Evolutionary conservation across 441 rosid genomes (phyloP), one percentile per base, ranked within the genome.

Genomic region (Croton setiger): DNA sequence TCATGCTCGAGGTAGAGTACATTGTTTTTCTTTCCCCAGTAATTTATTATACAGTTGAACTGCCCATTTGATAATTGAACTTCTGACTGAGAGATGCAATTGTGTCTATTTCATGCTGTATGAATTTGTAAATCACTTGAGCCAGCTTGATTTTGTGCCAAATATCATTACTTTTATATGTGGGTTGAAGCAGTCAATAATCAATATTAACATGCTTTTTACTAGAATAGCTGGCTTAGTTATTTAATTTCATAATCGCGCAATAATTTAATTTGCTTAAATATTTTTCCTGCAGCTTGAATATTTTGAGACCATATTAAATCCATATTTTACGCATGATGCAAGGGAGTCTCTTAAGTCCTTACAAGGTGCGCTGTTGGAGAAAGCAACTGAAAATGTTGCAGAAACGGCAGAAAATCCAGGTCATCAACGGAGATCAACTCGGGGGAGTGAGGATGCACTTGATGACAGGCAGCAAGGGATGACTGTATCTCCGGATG

Each of bases 371-470:
- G 77, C 87, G 14, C 79, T 94, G 52, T 80, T 94, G 78, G 98
- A 90, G 78, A 92, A 86, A 76, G 98, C 97, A 73, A 88, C 92
- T 2, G 93, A 90, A 85, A 85, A 87, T 70, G 77, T 80, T 69
- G 63, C 85, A 27, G 96, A 88, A 79, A 78, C 75, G 68, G 85
- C 73, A 43, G 97, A 92, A 68, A 87, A 74, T 74, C 90, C 92
- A 12, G 93, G 93, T 41, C 92, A 93, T 49, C 84, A 81, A 45
- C 89, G 97, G 54, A 82, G 97, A 67, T 78, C 96, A 75, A 94
- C 98, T 72, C 96, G 96, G 71, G 98, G 98, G 60, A 88, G 98
- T 70, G 97, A 94, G 79, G 97, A 94, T 60, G 88, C 96, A 45
- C 80, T 76, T 77, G 82, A 94, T 58, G 99, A 92, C 60, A 85